A percentile compares a stretch with the other conserved stretches of the same genome.
Evolutionary conservation across 2,329 filamentous ascomycete genomes (phyloP).

Genomic region (Penicillium sp.): DNA sequence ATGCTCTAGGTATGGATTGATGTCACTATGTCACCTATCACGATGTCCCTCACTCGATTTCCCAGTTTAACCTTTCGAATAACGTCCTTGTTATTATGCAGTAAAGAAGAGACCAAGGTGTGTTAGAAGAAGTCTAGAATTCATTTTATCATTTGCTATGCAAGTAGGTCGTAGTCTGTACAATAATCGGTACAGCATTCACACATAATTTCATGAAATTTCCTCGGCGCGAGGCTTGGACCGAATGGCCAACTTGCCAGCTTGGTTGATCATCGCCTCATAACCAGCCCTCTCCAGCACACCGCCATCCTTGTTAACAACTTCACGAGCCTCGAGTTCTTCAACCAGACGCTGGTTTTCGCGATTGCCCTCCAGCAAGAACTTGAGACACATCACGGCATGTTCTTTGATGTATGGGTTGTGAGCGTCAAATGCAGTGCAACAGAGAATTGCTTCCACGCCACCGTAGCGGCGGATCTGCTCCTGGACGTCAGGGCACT

Average conservation of each 20-base stretch:
- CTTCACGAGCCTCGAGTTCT: slow-evolving; percentile 49
- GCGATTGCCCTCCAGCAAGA: slow-evolving; percentile 55
- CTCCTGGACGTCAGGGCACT: slow-evolving; percentile 78
- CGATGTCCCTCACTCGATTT: too few relatives aligned
- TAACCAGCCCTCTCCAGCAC: slow-evolving; percentile 45
- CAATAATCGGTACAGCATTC: neutral
- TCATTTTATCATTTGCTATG: neutral
- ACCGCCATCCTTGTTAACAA: slow-evolving; percentile 43
- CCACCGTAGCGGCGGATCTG: slow-evolving; percentile 85
- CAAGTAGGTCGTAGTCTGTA: neutral
- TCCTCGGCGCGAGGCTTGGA: slow-evolving; percentile 30
- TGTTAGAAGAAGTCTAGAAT: neutral
- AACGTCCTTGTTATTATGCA: too few relatives aligned
- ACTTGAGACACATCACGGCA: slow-evolving; percentile 85
- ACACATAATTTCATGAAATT: slow-evolving; percentile 7
- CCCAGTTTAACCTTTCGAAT: too few relatives aligned
- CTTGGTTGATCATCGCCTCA: slow-evolving; percentile 45
- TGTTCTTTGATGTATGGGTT: slow-evolving; percentile 94
- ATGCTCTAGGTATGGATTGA: too few relatives aligned
- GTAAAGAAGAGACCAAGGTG: too few relatives aligned
- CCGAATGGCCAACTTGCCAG: slow-evolving; percentile 45
- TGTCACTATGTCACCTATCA: too few relatives aligned
- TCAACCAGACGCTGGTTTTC: slow-evolving; percentile 58
- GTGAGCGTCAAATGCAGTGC: slow-evolving; percentile 87
- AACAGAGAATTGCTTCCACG: slow-evolving; percentile 83